Evolutionary conservation across 1,284 basidiomycete species (phyloP).

Genomic region (Abortiporus biennis): DNA sequence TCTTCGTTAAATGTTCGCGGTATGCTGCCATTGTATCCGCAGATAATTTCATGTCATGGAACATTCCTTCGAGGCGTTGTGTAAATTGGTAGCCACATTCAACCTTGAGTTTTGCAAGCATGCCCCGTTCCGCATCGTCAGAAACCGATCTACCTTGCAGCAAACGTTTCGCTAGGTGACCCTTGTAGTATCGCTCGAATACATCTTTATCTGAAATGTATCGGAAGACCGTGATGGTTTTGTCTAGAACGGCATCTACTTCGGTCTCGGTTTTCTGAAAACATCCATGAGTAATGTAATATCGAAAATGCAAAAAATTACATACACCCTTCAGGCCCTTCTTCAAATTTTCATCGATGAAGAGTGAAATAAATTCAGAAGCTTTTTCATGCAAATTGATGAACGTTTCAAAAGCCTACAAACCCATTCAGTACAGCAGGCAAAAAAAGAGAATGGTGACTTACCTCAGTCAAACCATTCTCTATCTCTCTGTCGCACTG

Average conservation of each 20-base stretch:
- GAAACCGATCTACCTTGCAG: conserved; percentile 85
- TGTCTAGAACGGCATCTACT: conserved; percentile 85
- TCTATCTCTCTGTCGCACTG: conserved; percentile 75
- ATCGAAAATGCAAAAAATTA: conserved; percentile 9
- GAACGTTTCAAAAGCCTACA: conserved; percentile 87
- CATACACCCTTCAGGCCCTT: conserved; percentile 92
- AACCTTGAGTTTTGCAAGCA: conserved; percentile 97
- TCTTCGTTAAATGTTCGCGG: conserved; percentile 50
- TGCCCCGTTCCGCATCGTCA: conserved; percentile 96
- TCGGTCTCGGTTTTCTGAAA: conserved; percentile 90
- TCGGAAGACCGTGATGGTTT: conserved; percentile 94
- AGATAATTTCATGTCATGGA: conserved; percentile 94
- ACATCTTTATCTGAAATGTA: conserved; percentile 95
- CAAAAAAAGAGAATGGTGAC: conserved; percentile 10
- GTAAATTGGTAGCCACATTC: conserved; percentile 98
- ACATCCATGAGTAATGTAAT: background rate
- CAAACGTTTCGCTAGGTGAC: conserved; percentile 90
- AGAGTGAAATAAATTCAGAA: conserved; percentile 94
- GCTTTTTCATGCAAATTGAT: conserved; percentile 87
- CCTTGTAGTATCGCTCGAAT: conserved; percentile 98
- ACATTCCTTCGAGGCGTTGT: conserved; percentile 98
- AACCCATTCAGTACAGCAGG: background rate
- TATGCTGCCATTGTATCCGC: conserved; percentile 80
- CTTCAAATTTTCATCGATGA: conserved; percentile 96
- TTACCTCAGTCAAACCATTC: conserved; percentile 82